Conservation (phyloP, 495 filamentous ascomycete species). For the Ascobolus immersus region DNA sequence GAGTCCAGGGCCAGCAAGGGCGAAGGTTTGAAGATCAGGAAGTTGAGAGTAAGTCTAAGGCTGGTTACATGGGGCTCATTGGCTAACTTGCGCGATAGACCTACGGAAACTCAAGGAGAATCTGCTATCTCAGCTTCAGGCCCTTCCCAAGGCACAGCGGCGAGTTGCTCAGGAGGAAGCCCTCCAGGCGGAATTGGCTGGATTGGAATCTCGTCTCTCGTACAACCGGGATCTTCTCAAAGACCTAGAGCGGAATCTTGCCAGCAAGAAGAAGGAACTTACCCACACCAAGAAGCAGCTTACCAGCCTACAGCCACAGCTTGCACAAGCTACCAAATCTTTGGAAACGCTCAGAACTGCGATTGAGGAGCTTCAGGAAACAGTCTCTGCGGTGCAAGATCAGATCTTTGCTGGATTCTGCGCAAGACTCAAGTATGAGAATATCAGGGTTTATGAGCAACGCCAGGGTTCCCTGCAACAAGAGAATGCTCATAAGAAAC, state of each 20-base stretch:
- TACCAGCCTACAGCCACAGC: conserved; percentile 50
- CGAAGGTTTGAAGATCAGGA: conserved; percentile 77
- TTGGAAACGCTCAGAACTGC: conserved; percentile 38
- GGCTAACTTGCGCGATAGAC: neutral
- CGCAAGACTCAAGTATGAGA: conserved; percentile 55
- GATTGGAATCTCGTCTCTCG: conserved; percentile 51
- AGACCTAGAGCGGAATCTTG: conserved; percentile 51
- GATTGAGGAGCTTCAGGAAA: conserved; percentile 42
- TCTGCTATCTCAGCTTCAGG: conserved; percentile 41
- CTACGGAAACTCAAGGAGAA: conserved; percentile 32
- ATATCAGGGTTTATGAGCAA: conserved; percentile 77
- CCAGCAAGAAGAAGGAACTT: conserved; percentile 64
- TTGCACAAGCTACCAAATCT: conserved; percentile 38
- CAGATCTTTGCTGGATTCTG: conserved; percentile 74
- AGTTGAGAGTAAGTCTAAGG: conserved; percentile 33
- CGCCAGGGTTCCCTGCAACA: conserved; percentile 80
- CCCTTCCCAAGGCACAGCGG: conserved; percentile 48
- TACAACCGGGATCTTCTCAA: conserved; percentile 45
- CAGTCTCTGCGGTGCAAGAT: conserved; percentile 68
- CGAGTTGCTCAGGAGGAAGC: conserved; percentile 51
- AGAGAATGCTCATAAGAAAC: conserved; percentile 61
- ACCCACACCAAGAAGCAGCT: conserved; percentile 44
- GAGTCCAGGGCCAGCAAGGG: conserved; percentile 40
- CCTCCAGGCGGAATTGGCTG: conserved; percentile 52
- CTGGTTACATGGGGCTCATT: conserved; percentile 19